phyloP scores from a whole-genome alignment of 2,329 filamentous ascomycete genomes.

The Remersonia thermophila region DNA sequence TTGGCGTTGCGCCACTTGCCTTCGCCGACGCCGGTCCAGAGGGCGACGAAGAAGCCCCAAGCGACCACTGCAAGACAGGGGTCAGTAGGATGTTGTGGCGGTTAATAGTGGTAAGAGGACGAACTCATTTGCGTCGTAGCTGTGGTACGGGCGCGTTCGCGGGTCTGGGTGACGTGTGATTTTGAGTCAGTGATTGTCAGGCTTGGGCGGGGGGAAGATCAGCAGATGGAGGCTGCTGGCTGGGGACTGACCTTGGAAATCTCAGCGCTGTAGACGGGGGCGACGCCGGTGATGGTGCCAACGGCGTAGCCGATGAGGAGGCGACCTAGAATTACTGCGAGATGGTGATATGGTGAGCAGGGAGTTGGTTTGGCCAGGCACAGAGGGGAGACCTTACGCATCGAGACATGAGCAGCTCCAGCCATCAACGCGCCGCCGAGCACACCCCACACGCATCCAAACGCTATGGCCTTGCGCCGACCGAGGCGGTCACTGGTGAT shows the following conservation, averaged over 20 bases:
- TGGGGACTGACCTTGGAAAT: constrained; percentile 25
- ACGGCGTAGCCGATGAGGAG: constrained; percentile 28
- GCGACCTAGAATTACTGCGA: constrained; percentile 26
- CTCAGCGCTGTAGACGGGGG: constrained; percentile 29
- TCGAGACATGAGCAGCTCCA: constrained; percentile 28
- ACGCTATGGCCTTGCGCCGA: constrained; percentile 27
- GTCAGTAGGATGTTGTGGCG: not conserved
- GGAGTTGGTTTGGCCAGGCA: not conserved
- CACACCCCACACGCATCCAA: constrained; percentile 28
- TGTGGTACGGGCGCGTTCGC: constrained; percentile 28
- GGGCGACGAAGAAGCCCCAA: constrained; percentile 29
- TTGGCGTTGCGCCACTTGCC: constrained; percentile 26
- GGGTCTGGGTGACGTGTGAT: constrained; percentile 14
- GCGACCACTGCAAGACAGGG: constrained; percentile 25
- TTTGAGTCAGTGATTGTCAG: no score
- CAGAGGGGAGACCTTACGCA: constrained; percentile 21
- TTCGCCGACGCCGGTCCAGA: constrained; percentile 29
- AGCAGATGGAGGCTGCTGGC: no score
- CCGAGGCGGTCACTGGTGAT: constrained; percentile 27
- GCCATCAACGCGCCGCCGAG: constrained; percentile 28
- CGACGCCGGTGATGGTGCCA: constrained; percentile 29
- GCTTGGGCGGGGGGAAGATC: no score
- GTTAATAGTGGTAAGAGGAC: constrained; percentile 1
- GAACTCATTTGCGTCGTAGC: constrained; percentile 30
- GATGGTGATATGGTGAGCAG: no score